Evolutionary conservation across 1,139 yeast genomes (phyloP), one percentile per base, ranked within the genome.

Genomic region (Scheffersomyces insectosa): DNA sequence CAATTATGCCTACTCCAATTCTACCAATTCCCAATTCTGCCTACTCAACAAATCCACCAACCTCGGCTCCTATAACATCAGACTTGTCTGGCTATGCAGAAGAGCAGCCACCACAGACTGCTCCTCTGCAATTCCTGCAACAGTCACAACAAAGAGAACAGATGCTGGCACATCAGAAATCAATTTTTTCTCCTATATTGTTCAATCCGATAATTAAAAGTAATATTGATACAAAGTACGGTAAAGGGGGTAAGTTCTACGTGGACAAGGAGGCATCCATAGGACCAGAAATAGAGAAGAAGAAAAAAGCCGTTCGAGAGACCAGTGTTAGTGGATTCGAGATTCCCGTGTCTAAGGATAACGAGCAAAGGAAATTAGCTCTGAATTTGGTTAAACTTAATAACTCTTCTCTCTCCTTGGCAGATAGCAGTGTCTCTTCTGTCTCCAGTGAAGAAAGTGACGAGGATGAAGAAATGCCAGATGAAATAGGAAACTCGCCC

Each of bases 211-310:
- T 83, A 30, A 88, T 88, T 41, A 82, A 82, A 48, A 79, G 81
- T 40, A 82, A 80, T 47, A 83, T 89, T 25, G 96, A 89, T 59
- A 82, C 87, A 43, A 89, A 89, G 56, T 89, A 89, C 54, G 85
- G 88, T 6, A 79, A 79, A 53, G 97, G 97, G 5, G 97, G 97
- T 3, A 85, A 88, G 55, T 89, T 85, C 56, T 88, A 83, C 57
- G 88, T 83, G 7, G 63, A 65, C 6, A 65, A 68, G 41, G 77
- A 72, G 20, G 47, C 58, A 3, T 51, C 67, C 2, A 47, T 41
- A 16, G 65, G 59, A 13, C 57, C 59, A 1, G 70, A 62, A 37
- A 9, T 25, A 11, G 38, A 47, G 16, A 66, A 58, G 32, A 44
- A 53, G 38, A 57, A 57, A 39, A 52, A 56, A 25, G 50, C 52